Evolutionary conservation across 345 rosid species (phyloP), one percentile per base, ranked within the genome.

Genomic region (Citrus sinensis): DNA sequence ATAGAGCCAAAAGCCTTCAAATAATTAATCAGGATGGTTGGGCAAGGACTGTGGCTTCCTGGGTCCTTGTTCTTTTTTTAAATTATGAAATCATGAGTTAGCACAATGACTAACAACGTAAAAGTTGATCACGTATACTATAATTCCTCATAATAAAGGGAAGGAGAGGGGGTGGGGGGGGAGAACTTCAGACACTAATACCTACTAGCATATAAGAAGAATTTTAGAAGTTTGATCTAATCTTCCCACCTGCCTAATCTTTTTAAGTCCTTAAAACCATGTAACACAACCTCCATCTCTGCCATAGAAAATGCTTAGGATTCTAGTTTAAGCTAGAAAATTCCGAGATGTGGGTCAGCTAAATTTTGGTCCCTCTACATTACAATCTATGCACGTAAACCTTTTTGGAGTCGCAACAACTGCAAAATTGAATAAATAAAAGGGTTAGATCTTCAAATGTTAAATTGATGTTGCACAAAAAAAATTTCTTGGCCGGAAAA

Each of bases 221-320:
- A 46, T 46, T 46, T 46, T 46, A 13, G 17, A 46, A 46, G 16
- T 46, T 46, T 11, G 17, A 46, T 46, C 17, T 13, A 46, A 46
- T 46, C 51, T 46, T 46, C 17, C 5, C 51, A 13, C 51, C 51
- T 13, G 13, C 16, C 51, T 11, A 46, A 11, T 46, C 51, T 46
- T 11, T 13, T 46, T 46, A 11, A 4, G 51, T 13, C 79, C 60
- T 62, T 66, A 61, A 79, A 58, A 74, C 75, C 80, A 25, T 69
- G 58, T 54, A 37, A 42, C 76, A 73, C 29, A 73, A 24, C 40
- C 64, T 73, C 60, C 51, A 62, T 30, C 34, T 46, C 39, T 49
- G 55, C 54, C 61, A 56, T 17, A 29, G 11, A 24, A n/a, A 66
- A 46, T 69, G 90, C 88, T 85, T 85, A 62, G 88, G 87, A 85